These are phyloP conservation scores for Buxus sempervirens DNA, from an alignment of 164 flowering plant species.

Conservation along the genomic window DNA sequence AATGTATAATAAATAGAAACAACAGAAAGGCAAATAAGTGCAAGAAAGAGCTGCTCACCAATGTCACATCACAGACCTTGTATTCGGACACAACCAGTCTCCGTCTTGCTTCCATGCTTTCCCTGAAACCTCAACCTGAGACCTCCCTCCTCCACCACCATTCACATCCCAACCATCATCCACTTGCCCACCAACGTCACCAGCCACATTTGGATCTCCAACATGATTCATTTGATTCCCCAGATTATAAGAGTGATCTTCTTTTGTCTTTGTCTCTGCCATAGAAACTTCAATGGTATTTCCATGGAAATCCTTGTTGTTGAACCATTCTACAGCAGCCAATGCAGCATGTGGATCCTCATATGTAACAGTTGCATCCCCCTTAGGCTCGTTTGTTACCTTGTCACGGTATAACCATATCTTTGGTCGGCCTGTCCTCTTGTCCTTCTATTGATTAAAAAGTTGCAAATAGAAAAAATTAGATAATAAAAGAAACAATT, in stretches of 20 bases:
- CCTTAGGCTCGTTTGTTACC: conserved; percentile 88
- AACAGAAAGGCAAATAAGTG: conserved; percentile 25
- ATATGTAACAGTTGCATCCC: conserved; percentile 97
- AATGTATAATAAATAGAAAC: neutral
- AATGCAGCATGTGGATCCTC: conserved; percentile 98
- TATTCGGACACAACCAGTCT: conserved; percentile 96
- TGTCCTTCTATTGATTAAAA: conserved; percentile 64
- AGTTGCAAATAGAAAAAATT: conserved; percentile 2
- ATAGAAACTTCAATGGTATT: conserved; percentile 70
- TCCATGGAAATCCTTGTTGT: conserved; percentile 96
- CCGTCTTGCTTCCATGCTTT: conserved; percentile 98
- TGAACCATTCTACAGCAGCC: conserved; percentile 99
- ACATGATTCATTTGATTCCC: conserved; percentile 22
- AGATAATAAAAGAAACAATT: neutral
- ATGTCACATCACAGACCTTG: conserved; percentile 99
- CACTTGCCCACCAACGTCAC: conserved; percentile 36
- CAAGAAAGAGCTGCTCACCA: conserved; percentile 97
- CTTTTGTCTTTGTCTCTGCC: conserved; percentile 84
- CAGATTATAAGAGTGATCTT: conserved; percentile 33
- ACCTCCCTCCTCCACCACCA: conserved; percentile 65
- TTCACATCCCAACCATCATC: conserved; percentile 47
- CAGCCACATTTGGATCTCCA: conserved; percentile 34
- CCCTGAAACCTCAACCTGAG: conserved; percentile 66
- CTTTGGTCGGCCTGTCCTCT: conserved; percentile 87
- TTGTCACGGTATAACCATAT: conserved; percentile 93